Conservation (phyloP, 257 asterid species). For the Dorcoceras hygrometricum region DNA sequence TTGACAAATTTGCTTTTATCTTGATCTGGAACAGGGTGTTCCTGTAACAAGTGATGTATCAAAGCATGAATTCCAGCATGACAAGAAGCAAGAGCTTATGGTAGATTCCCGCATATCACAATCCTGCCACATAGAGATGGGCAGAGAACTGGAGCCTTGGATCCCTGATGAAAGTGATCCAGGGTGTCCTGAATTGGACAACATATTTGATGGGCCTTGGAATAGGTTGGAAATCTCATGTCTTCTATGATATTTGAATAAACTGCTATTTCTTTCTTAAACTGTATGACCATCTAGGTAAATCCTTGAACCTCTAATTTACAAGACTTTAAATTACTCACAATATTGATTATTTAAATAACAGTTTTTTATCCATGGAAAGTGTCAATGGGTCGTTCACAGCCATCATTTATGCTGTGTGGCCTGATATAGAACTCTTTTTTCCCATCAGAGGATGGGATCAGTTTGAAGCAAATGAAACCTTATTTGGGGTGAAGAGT, state of each 20-base stretch:
- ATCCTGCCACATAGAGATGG: slow-evolving; percentile 54
- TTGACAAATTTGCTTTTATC: slow-evolving; percentile 8
- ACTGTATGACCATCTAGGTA: slow-evolving; percentile 3
- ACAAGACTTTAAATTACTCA: no score
- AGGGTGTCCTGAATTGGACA: slow-evolving; percentile 69
- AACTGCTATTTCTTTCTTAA: slow-evolving; percentile 12
- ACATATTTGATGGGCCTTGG: slow-evolving; percentile 77
- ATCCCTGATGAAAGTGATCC: slow-evolving; percentile 83
- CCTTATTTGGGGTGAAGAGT: slow-evolving; percentile 90
- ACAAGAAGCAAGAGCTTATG: slow-evolving; percentile 74
- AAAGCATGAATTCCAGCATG: slow-evolving; percentile 66
- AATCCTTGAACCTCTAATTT: neutral
- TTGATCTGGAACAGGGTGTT: slow-evolving; percentile 63
- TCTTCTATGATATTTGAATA: slow-evolving; percentile 19
- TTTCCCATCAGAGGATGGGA: slow-evolving; percentile 98
- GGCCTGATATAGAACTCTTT: no score
- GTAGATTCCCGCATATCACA: slow-evolving; percentile 91
- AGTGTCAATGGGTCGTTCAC: slow-evolving; percentile 22
- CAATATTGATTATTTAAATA: no score
- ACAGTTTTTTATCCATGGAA: no score
- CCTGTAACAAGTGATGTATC: slow-evolving; percentile 58
- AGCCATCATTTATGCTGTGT: slow-evolving; percentile 6
- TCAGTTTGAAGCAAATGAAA: slow-evolving; percentile 83
- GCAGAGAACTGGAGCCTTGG: slow-evolving; percentile 89
- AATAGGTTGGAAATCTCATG: slow-evolving; percentile 51